These are phyloP conservation scores for Alternaria angustiovoidea DNA, from an alignment of 2,329 filamentous ascomycete genomes.

Conservation along the genomic window DNA sequence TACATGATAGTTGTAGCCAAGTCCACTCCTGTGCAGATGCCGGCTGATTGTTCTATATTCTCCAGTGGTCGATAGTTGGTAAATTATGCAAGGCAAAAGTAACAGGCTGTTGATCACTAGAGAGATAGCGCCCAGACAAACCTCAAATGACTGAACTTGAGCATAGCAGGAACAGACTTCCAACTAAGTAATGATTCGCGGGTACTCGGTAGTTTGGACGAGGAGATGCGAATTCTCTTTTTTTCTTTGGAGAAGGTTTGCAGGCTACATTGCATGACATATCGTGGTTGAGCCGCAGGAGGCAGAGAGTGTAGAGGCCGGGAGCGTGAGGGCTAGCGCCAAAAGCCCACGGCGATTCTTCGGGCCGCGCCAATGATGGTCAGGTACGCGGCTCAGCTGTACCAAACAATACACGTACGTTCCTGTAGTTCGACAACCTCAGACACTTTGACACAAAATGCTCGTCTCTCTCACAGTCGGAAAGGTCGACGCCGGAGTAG, in stretches of 20 bases:
- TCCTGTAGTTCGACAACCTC: not conserved
- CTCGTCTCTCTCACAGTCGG: constrained; percentile 97
- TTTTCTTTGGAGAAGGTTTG: not conserved
- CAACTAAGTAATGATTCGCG: not conserved
- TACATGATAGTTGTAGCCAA: not conserved
- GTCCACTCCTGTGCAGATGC: not conserved
- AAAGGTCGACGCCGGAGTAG: constrained; percentile 98
- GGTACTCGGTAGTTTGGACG: not conserved
- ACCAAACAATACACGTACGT: constrained; percentile 8
- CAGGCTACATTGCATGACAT: not conserved
- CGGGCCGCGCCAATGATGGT: constrained; percentile 14
- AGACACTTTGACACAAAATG: constrained; percentile 64
- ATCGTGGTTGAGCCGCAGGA: not conserved
- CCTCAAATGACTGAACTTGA: not conserved
- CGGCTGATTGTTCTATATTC: not conserved
- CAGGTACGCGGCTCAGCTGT: constrained; percentile 16
- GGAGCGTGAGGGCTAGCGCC: constrained; percentile 3
- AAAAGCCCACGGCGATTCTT: constrained; percentile 6
- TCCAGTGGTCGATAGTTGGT: not conserved
- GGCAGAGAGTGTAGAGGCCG: too few species aligned
- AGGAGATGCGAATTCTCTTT: not conserved
- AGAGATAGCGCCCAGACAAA: not conserved
- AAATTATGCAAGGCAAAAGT: too few species aligned
- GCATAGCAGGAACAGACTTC: not conserved
- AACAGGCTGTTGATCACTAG: too few species aligned